Conservation (phyloP, 1,284 basidiomycete genomes). For the Vanrija pseudolonga region DNA sequence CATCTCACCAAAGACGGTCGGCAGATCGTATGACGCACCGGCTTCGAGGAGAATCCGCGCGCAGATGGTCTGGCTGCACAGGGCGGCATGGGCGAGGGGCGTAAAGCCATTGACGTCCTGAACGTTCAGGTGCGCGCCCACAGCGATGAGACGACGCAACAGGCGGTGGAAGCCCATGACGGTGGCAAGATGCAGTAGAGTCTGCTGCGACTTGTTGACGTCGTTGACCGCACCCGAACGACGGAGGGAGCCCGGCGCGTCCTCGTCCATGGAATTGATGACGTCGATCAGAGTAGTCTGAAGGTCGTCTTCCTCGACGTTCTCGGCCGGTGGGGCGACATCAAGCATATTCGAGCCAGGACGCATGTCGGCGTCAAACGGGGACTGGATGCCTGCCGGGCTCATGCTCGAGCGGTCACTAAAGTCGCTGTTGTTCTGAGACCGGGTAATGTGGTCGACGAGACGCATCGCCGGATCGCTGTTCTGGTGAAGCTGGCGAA, state of each 20-base stretch:
- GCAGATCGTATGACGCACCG: constrained; percentile 74
- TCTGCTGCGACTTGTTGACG: constrained; percentile 63
- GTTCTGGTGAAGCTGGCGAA: constrained; percentile 33
- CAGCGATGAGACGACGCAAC: constrained; percentile 66
- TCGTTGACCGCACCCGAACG: constrained; percentile 63
- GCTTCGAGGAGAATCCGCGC: constrained; percentile 66
- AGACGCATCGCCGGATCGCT: constrained; percentile 36
- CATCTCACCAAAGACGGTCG: constrained; percentile 71
- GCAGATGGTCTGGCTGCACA: constrained; percentile 65
- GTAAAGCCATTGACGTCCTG: constrained; percentile 89
- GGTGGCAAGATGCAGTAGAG: constrained; percentile 79
- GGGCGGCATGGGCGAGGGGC: constrained; percentile 78
- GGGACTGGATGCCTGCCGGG: constrained; percentile 20
- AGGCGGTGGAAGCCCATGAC: constrained; percentile 75
- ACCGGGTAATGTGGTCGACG: constrained; percentile 29
- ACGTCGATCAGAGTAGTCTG: constrained; percentile 75
- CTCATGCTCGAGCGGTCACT: constrained; percentile 31
- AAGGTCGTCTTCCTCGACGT: constrained; percentile 54
- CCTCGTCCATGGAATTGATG: constrained; percentile 51
- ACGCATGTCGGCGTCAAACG: constrained; percentile 9
- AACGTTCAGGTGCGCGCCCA: constrained; percentile 72
- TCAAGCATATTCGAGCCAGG: constrained; percentile 52
- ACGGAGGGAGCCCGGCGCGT: constrained; percentile 38
- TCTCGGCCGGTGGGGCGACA: background rate
- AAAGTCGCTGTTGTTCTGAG: constrained; percentile 26